A percentile compares a stretch with the other conserved stretches of the same genome.
Evolutionary conservation across 768 basidiomycete genomes (phyloP).

Genomic region (Hypholoma fasciculare): DNA sequence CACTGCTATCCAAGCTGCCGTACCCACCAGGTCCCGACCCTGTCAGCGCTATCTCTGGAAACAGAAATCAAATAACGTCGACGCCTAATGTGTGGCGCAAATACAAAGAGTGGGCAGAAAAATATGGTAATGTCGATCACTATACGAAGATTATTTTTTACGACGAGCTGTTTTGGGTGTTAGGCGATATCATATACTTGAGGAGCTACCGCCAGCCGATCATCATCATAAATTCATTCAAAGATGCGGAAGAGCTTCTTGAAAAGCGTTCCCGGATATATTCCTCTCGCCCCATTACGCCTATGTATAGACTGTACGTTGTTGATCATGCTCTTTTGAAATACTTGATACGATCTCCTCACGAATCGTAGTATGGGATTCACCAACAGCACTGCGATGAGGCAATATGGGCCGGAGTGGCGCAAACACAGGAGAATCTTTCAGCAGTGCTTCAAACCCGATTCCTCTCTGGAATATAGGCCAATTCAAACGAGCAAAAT

Average conservation of each 20-base stretch:
- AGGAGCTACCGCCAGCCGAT: background rate
- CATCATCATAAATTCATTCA: background rate
- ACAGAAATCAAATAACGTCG: background rate
- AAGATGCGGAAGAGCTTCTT: background rate
- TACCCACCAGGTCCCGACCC: constrained; percentile 1
- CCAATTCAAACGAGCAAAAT: constrained; percentile 28
- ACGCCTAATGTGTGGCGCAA: background rate
- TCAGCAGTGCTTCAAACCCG: constrained; percentile 34
- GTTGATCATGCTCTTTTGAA: background rate
- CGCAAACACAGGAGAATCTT: constrained; percentile 33
- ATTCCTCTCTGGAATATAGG: constrained; percentile 22
- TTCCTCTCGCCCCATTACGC: background rate
- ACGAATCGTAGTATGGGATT: background rate
- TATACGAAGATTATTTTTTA: background rate
- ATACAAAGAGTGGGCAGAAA: background rate
- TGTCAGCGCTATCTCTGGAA: background rate
- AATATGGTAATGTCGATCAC: background rate
- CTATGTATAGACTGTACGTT: background rate
- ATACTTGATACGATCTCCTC: background rate
- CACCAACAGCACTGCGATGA: background rate
- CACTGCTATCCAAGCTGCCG: background rate
- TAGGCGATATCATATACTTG: background rate
- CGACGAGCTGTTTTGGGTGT: background rate
- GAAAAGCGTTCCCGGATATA: background rate
- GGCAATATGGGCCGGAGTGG: constrained; percentile 32